These are phyloP conservation scores for Annulohypoxylon nitens DNA, from an alignment of 495 filamentous ascomycete species.

Conservation along the genomic window DNA sequence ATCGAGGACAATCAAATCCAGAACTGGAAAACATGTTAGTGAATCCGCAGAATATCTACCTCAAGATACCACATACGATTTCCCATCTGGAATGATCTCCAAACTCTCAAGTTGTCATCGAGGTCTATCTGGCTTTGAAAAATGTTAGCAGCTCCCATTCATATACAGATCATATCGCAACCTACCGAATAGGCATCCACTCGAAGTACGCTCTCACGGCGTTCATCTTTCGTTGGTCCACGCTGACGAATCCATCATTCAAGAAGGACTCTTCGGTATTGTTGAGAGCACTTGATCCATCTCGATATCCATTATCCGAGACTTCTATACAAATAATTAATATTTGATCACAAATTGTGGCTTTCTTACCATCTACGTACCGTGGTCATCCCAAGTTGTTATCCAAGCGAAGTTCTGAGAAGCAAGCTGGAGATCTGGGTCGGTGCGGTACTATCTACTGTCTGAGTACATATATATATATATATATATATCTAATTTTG, in stretches of 20 bases:
- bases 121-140: constrained; percentile 68
- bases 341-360: neutral
- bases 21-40: constrained; percentile 31
- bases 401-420: constrained; percentile 76
- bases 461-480: neutral
- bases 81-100: constrained; percentile 75
- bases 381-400: constrained; percentile 78
- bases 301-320: constrained; percentile 72
- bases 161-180: neutral
- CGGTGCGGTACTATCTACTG: constrained; percentile 66
- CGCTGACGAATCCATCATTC: constrained; percentile 68
- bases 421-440: constrained; percentile 69
- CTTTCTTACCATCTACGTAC: constrained; percentile 20
- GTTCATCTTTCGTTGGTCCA: constrained; percentile 77
- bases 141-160: constrained; percentile 12
- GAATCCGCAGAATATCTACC: no score
- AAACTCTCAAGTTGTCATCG: constrained; percentile 78
- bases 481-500: no score
- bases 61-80: constrained; percentile 50
- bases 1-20: constrained; percentile 78
- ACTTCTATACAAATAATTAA: constrained; percentile 56
- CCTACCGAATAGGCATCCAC: constrained; percentile 70
- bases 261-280: constrained; percentile 74
- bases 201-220: constrained; percentile 79
- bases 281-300: constrained; percentile 66